Evolutionary conservation across 2,329 filamentous ascomycete genomes (phyloP).

Genomic region (Talaromyces sp.): DNA sequence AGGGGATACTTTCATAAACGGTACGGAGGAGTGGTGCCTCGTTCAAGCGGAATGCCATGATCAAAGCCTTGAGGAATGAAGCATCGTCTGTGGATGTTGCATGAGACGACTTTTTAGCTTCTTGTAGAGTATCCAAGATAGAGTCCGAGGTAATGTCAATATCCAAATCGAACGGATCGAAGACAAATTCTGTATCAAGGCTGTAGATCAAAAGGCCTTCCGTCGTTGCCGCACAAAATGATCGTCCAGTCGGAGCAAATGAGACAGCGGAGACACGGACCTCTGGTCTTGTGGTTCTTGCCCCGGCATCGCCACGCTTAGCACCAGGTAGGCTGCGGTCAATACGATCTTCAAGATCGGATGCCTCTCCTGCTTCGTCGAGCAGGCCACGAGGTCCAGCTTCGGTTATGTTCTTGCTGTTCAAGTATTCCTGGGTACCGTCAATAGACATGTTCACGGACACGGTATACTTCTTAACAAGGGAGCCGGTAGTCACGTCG

Average conservation of each 20-base stretch:
- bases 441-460: constrained; percentile 93
- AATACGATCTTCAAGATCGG: constrained; percentile 79
- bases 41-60: constrained; percentile 97
- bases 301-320: constrained; percentile 80
- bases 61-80: constrained; percentile 77
- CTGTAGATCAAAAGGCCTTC: constrained; percentile 94
- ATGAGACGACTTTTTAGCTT: constrained; percentile 33
- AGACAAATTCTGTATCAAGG: constrained; percentile 76
- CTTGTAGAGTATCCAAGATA: constrained; percentile 68
- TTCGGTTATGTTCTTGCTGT: constrained; percentile 87
- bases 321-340: constrained; percentile 79
- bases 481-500: constrained; percentile 84
- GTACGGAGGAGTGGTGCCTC: constrained; percentile 75
- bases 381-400: constrained; percentile 80
- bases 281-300: constrained; percentile 71
- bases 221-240: constrained; percentile 92
- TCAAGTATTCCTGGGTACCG: constrained; percentile 94
- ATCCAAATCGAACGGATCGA: constrained; percentile 95
- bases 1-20: constrained; percentile 80
- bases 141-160: constrained; percentile 87
- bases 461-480: constrained; percentile 93
- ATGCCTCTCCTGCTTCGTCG: constrained; percentile 82
- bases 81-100: constrained; percentile 66
- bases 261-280: constrained; percentile 79
- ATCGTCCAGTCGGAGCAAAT: constrained; percentile 82